phyloP scores from a whole-genome alignment of 768 basidiomycete genomes.

The Hygrocybe coccinea region DNA sequence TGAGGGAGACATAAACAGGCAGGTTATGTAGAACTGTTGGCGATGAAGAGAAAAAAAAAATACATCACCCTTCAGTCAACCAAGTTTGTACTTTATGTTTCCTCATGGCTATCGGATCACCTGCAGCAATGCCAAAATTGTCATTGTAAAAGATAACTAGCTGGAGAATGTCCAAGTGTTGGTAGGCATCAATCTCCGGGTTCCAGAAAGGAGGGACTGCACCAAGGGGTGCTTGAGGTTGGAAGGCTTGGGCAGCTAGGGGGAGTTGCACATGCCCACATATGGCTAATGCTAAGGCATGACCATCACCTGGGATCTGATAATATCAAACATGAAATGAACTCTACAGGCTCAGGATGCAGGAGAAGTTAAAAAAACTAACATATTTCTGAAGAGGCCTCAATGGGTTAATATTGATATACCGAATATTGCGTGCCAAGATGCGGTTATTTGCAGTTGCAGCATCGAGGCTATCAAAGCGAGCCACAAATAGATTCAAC shows the following conservation, averaged over 20 bases:
- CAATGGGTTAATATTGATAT: background rate
- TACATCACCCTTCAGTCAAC: background rate
- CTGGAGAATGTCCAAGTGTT: background rate
- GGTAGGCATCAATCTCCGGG: background rate
- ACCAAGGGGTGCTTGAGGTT: background rate
- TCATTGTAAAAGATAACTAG: slow-evolving; percentile 3
- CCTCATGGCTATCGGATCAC: background rate
- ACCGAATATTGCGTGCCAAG: background rate
- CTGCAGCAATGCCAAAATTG: background rate
- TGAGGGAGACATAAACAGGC: too few species aligned
- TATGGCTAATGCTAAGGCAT: background rate
- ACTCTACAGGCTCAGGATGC: background rate
- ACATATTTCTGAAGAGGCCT: slow-evolving; percentile 1
- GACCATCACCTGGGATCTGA: background rate
- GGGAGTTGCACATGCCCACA: background rate
- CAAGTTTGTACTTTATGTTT: background rate
- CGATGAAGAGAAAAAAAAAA: too few species aligned
- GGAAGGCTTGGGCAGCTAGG: background rate
- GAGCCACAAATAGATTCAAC: background rate
- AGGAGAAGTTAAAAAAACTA: background rate
- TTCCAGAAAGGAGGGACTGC: background rate
- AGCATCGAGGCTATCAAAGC: background rate
- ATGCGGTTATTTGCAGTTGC: background rate
- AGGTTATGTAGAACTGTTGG: too few species aligned
- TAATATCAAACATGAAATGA: background rate